These are phyloP conservation scores for Geosmithia putterillii DNA, from an alignment of 2,329 filamentous ascomycete species.

Conservation along the genomic window DNA sequence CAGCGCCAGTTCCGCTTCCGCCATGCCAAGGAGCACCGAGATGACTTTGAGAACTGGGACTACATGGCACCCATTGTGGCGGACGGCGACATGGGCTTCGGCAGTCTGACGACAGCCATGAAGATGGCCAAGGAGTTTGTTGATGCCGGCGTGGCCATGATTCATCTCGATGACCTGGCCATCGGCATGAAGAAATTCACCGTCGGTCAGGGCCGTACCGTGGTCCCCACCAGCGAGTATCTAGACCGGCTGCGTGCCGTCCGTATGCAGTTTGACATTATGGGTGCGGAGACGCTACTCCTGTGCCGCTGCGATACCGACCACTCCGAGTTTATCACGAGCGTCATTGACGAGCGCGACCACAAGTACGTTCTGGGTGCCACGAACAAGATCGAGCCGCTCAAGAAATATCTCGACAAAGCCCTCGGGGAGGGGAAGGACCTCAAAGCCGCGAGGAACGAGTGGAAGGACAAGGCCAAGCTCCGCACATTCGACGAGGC, in stretches of 20 bases:
- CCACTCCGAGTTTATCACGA: slow-evolving; percentile 23
- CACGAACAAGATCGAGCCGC: slow-evolving; percentile 12
- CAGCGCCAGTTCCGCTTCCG: slow-evolving; percentile 23
- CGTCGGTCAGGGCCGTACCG: slow-evolving; percentile 22
- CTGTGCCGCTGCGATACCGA: slow-evolving; percentile 24
- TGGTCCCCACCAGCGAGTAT: slow-evolving; percentile 26
- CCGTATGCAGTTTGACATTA: slow-evolving; percentile 25
- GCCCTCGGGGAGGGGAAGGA: slow-evolving; percentile 11
- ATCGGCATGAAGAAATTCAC: slow-evolving; percentile 31
- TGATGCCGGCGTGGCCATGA: slow-evolving; percentile 27
- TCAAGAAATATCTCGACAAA: slow-evolving; percentile 1
- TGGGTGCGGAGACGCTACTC: slow-evolving; percentile 24
- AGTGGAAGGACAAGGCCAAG: slow-evolving; percentile 17
- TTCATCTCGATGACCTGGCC: slow-evolving; percentile 28
- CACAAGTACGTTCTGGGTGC: slow-evolving; percentile 25
- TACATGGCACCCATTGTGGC: slow-evolving; percentile 26
- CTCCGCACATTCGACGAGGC: slow-evolving; percentile 22
- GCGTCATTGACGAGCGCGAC: slow-evolving; percentile 20
- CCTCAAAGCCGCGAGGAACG: slow-evolving; percentile 11
- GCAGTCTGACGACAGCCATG: slow-evolving; percentile 22
- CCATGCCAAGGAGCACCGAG: slow-evolving; percentile 14
- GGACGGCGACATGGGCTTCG: slow-evolving; percentile 30
- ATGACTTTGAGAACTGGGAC: slow-evolving; percentile 20
- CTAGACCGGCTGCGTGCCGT: slow-evolving; percentile 19
- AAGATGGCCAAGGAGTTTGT: slow-evolving; percentile 27